Percentiles rank a stretch among this genome's conserved stretches.
phyloP scores from a whole-genome alignment of 2,329 filamentous ascomycete genomes.

The Aspergillus pseudoglaucus region DNA sequence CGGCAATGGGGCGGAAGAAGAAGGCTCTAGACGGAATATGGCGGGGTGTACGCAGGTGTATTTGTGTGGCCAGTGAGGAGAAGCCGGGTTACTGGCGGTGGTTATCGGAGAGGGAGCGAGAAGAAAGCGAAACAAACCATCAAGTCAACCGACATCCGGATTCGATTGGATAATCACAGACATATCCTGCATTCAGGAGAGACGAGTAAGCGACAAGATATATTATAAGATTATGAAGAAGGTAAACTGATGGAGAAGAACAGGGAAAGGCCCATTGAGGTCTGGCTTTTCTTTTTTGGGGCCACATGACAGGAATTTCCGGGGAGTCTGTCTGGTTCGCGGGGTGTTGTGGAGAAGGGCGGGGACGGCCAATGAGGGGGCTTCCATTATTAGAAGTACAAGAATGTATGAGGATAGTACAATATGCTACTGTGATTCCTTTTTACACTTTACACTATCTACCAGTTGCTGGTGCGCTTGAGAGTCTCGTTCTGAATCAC shows the following conservation, averaged over 20 bases:
- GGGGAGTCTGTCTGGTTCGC: not conserved
- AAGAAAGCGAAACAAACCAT: not conserved
- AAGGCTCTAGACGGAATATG: not conserved
- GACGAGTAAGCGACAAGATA: not conserved
- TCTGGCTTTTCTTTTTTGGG: not conserved
- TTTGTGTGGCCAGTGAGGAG: not conserved
- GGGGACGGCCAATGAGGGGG: not conserved
- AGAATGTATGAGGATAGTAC: not conserved
- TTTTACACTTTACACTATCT: conserved; percentile 1
- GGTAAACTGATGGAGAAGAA: not conserved
- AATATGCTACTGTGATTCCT: conserved; percentile 2
- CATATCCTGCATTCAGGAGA: not conserved
- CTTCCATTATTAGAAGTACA: not conserved
- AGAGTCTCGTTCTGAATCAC: conserved; percentile 63
- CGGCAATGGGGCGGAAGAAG: not conserved
- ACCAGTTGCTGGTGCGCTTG: conserved; percentile 39
- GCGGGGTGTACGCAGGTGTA: not conserved
- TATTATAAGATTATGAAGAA: not conserved
- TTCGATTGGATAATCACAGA: not conserved
- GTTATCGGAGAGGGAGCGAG: conserved; percentile 1
- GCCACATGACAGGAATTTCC: not conserved
- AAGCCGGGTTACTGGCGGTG: not conserved
- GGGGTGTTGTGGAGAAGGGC: conserved; percentile 1
- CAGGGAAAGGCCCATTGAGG: not conserved
- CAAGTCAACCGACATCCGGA: conserved; percentile 6